phyloP scores from a whole-genome alignment of 345 rosid species.

The Bruguiera parviflora region DNA sequence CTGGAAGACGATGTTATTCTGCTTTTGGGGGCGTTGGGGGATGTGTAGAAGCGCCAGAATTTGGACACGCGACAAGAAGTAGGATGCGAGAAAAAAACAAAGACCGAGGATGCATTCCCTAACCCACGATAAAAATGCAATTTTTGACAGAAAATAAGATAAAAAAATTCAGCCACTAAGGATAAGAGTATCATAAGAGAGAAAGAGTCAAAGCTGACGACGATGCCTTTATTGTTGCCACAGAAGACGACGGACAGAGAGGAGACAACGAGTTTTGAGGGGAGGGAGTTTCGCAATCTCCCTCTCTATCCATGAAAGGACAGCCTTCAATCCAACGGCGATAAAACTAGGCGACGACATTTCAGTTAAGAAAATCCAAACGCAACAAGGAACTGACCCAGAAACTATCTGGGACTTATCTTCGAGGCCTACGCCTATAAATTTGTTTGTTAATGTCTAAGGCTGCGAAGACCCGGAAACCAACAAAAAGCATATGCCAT shows the following conservation, averaged over 20 bases:
- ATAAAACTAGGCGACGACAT: slow-evolving; percentile 26
- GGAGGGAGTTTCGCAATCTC: not conserved
- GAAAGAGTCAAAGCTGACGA: not conserved
- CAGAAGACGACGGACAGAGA: not conserved
- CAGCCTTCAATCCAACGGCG: slow-evolving; percentile 24
- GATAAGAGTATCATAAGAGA: too few species aligned
- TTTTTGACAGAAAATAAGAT: not conserved
- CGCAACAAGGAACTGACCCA: slow-evolving; percentile 25
- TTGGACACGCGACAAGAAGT: too few species aligned
- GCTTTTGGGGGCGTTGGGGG: too few species aligned
- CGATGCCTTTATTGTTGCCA: slow-evolving; percentile 22
- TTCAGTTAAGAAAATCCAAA: slow-evolving; percentile 23
- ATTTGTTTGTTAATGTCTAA: slow-evolving; percentile 26
- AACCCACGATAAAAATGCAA: not conserved
- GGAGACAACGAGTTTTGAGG: not conserved
- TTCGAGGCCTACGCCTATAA: slow-evolving; percentile 23
- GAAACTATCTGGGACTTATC: slow-evolving; percentile 24
- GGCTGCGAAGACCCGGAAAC: slow-evolving; percentile 35
- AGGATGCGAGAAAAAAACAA: too few species aligned
- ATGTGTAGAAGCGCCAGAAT: too few species aligned
- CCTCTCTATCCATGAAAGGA: slow-evolving; percentile 15
- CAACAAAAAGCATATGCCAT: slow-evolving; percentile 27
- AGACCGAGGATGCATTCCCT: too few species aligned
- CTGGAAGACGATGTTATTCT: too few species aligned
- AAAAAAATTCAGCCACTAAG: too few species aligned